phyloP scores from a whole-genome alignment of 345 rosid species.

The Trapa incisa region DNA sequence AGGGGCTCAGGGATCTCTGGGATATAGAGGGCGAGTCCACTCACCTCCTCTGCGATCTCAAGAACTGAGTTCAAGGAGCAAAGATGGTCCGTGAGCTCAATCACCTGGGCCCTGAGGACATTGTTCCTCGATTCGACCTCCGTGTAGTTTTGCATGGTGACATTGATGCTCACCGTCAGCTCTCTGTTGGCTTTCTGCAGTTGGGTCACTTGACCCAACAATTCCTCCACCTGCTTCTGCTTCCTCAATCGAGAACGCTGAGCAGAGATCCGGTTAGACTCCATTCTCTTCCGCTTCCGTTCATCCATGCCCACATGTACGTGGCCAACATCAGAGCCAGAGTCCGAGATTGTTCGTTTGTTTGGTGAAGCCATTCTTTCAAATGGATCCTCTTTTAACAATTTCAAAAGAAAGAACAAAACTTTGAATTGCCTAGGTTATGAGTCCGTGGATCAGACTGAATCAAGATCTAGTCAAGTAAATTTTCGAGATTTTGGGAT shows the following conservation, averaged over 20 bases:
- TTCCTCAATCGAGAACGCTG: conserved; percentile 71
- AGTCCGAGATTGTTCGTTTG: conserved; percentile 18
- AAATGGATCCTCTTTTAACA: background rate
- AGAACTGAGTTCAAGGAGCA: conserved; percentile 27
- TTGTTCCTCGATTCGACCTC: conserved; percentile 50
- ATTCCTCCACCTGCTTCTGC: conserved; percentile 54
- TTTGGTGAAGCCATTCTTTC: conserved; percentile 30
- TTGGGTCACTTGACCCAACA: conserved; percentile 31
- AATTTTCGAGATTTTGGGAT: background rate
- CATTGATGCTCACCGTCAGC: conserved; percentile 22
- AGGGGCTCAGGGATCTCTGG: conserved; percentile 51
- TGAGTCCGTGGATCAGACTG: background rate
- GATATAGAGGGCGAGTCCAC: conserved; percentile 46
- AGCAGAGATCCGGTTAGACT: conserved; percentile 79
- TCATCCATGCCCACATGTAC: conserved; percentile 31
- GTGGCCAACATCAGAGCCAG: conserved; percentile 45
- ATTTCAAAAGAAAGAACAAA: background rate
- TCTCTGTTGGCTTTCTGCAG: conserved; percentile 37
- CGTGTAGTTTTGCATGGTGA: conserved; percentile 16
- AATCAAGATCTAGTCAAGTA: background rate
- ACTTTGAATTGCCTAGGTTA: background rate
- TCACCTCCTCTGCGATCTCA: conserved; percentile 39
- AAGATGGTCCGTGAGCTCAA: conserved; percentile 56
- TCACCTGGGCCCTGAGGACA: conserved; percentile 49
- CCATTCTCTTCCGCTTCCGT: conserved; percentile 80